These are phyloP conservation scores for Talaromyces sp. DNA, from an alignment of 2,329 filamentous ascomycete genomes.

Conservation along the genomic window DNA sequence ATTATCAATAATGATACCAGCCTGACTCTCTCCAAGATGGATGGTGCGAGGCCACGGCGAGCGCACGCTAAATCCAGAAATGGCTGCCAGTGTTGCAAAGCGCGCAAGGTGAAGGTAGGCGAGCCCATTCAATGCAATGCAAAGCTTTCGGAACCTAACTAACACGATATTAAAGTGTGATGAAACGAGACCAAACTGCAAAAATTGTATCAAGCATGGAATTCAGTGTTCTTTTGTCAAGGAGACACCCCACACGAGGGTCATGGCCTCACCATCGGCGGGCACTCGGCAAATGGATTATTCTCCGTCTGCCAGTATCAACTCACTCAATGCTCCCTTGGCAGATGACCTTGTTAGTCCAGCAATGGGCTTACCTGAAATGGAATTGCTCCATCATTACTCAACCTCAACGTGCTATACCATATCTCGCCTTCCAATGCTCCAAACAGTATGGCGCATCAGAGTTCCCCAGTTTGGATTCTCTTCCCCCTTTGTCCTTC, in stretches of 20 bases:
- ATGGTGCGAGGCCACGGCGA: constrained; percentile 10
- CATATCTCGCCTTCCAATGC: constrained; percentile 36
- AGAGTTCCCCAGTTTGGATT: constrained; percentile 48
- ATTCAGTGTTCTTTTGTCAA: constrained; percentile 17
- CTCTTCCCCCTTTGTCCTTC: constrained; percentile 45
- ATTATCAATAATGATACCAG: too few species aligned
- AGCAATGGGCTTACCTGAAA: constrained; percentile 33
- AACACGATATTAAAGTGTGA: constrained; percentile 19
- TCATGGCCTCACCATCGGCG: too few species aligned
- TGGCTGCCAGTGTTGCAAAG: constrained; percentile 25
- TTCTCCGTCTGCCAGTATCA: neutral
- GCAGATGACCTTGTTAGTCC: neutral
- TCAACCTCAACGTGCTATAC: constrained; percentile 48
- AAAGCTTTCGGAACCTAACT: neutral
- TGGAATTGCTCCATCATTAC: constrained; percentile 53
- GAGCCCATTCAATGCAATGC: neutral
- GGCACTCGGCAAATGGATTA: neutral
- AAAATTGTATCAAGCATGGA: constrained; percentile 22
- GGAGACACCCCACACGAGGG: neutral
- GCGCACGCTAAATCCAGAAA: constrained; percentile 23
- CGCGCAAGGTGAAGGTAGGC: constrained; percentile 25
- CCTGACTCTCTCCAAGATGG: constrained; percentile 11
- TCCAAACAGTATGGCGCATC: constrained; percentile 46
- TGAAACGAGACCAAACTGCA: constrained; percentile 21
- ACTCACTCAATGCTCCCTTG: neutral